phyloP scores from a whole-genome alignment of 1,139 yeast genomes.

The Kazachstania sp. region DNA sequence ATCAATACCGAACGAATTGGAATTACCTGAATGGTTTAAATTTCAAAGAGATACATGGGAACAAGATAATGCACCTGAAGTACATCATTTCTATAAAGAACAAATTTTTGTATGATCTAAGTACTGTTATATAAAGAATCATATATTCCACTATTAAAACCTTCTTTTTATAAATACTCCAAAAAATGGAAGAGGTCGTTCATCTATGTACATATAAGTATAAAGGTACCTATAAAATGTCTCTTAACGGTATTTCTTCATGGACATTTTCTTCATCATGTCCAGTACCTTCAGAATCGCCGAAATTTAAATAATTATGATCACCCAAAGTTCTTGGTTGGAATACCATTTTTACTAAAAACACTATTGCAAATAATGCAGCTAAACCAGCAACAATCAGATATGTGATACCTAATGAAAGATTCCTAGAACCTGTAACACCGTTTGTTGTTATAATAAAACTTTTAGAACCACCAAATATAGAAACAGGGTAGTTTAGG shows the following conservation, averaged over 20 bases:
- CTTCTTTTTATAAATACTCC: not conserved
- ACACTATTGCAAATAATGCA: conserved; percentile 37
- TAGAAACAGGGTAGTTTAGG: conserved; percentile 79
- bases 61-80: conserved; percentile 31
- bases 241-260: conserved; percentile 21
- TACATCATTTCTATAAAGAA: conserved; percentile 29
- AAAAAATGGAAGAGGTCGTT: not conserved
- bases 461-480: conserved; percentile 74
- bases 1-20: conserved; percentile 51
- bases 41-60: conserved; percentile 61
- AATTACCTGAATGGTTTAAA: conserved; percentile 66
- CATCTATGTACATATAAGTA: not conserved
- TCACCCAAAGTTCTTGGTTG: conserved; percentile 40
- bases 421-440: conserved; percentile 84
- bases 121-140: not conserved
- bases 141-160: not conserved
- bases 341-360: conserved; percentile 39
- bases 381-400: conserved; percentile 88
- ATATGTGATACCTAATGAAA: conserved; percentile 82
- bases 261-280: conserved; percentile 4
- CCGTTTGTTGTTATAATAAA: conserved; percentile 76
- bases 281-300: conserved; percentile 14
- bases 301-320: conserved; percentile 34
- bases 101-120: conserved; percentile 17
- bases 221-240: conserved; percentile 17